Evolutionary conservation across 1,284 basidiomycete species (phyloP).

Genomic region (Chondrostereum purpureum): DNA sequence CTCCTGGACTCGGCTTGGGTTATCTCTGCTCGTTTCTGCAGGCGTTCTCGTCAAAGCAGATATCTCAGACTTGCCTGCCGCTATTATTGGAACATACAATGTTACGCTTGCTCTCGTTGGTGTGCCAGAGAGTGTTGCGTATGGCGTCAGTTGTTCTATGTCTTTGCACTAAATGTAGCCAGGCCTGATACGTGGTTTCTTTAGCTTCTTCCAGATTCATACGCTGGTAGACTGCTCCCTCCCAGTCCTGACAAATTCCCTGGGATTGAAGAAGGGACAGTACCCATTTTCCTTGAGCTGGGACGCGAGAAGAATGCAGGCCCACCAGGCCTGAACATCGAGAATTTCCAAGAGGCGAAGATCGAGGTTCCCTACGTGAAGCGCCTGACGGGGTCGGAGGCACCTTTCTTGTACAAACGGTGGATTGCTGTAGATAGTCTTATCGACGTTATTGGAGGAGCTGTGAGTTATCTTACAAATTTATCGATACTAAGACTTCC

Average conservation of each 20-base stretch:
- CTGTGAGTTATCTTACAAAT: not conserved
- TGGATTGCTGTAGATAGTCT: constrained; percentile 9
- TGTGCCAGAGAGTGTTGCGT: constrained; percentile 4
- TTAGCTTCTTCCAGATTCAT: constrained; percentile 6
- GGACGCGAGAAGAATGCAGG: constrained; percentile 9
- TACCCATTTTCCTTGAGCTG: constrained; percentile 9
- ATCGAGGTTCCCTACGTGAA: constrained; percentile 10
- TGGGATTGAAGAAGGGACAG: not conserved
- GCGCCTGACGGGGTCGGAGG: constrained; percentile 1
- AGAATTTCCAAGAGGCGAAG: constrained; percentile 10
- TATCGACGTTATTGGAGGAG: constrained; percentile 3
- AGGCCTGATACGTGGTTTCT: not conserved
- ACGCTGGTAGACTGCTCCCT: constrained; percentile 6
- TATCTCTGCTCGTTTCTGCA: too few species aligned
- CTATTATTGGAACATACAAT: constrained; percentile 11
- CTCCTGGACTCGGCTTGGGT: too few species aligned
- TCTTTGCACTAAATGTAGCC: not conserved
- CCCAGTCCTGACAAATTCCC: constrained; percentile 5
- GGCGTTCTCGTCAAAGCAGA: not conserved
- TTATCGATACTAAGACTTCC: not conserved
- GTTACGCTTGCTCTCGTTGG: constrained; percentile 7
- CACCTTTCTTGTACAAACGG: constrained; percentile 9
- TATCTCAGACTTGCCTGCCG: constrained; percentile 12
- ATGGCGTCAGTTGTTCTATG: constrained; percentile 1
- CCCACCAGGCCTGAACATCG: constrained; percentile 8